phyloP scores from a whole-genome alignment of 768 basidiomycete genomes.

The Rossbeevera mucosa region DNA sequence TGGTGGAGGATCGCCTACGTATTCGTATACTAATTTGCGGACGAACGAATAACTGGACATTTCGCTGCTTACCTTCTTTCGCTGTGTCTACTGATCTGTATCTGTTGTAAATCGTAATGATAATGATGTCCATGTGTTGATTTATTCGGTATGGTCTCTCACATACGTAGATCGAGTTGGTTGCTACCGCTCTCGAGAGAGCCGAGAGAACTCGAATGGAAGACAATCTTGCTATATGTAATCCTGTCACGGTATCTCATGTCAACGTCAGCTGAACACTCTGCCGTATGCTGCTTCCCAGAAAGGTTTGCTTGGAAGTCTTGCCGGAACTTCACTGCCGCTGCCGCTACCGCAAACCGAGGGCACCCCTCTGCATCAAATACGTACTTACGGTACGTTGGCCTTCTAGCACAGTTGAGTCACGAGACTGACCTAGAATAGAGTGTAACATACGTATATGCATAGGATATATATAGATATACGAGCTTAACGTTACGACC shows the following conservation, averaged over 20 bases:
- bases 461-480: background rate
- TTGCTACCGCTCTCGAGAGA: background rate
- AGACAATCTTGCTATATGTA: background rate
- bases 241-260: background rate
- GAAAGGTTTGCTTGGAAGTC: background rate
- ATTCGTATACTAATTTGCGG: constrained; percentile 14
- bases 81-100: background rate
- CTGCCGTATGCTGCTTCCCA: background rate
- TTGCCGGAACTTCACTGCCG: background rate
- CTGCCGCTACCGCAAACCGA: background rate
- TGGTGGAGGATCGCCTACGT: constrained; percentile 15
- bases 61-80: background rate
- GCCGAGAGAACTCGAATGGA: background rate
- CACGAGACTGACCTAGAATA: too few relatives aligned
- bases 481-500: background rate
- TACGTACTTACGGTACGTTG: background rate
- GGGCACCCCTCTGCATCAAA: background rate
- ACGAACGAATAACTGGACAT: constrained; percentile 11
- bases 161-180: constrained; percentile 1
- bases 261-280: background rate
- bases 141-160: constrained; percentile 6
- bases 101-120: background rate
- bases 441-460: background rate
- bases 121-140: constrained; percentile 1
- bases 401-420: too few relatives aligned